phyloP scores from a whole-genome alignment of 140 eudicot species.

The Flaveria floridana region DNA sequence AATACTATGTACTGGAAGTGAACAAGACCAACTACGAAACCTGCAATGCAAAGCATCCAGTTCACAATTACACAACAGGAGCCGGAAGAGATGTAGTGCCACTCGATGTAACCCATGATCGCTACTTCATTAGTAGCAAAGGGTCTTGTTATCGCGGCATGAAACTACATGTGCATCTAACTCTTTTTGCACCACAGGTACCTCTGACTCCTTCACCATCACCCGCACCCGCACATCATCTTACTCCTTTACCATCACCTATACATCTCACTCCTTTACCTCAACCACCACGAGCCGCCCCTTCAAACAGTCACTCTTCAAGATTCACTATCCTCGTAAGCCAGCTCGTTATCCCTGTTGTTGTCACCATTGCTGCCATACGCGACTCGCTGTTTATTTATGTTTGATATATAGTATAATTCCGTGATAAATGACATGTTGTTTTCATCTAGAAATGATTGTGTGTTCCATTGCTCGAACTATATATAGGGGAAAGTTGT shows the following conservation, averaged over 20 bases:
- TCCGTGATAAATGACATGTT: neutral
- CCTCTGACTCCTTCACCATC: conserved; percentile 50
- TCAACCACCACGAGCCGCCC: conserved; percentile 56
- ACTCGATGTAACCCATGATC: conserved; percentile 58
- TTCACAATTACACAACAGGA: conserved; percentile 74
- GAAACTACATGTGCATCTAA: conserved; percentile 58
- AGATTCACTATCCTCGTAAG: conserved; percentile 34
- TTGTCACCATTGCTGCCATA: conserved; percentile 52
- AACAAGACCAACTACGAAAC: conserved; percentile 69
- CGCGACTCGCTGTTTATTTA: conserved; percentile 53
- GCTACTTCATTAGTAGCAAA: conserved; percentile 77
- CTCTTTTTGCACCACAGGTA: conserved; percentile 55
- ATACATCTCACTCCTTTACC: conserved; percentile 53
- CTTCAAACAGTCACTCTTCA: conserved; percentile 43
- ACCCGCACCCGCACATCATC: conserved; percentile 50
- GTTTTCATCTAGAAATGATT: conserved; percentile 7
- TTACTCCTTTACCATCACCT: conserved; percentile 51
- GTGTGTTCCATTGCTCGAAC: conserved; percentile 21
- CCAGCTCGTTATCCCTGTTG: conserved; percentile 56
- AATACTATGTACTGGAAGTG: conserved; percentile 61
- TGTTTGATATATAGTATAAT: conserved; percentile 20
- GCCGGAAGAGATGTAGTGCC: conserved; percentile 85
- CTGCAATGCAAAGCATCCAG: conserved; percentile 65
- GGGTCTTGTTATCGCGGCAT: conserved; percentile 72
- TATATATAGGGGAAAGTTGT: neutral